These are phyloP conservation scores for Spiraea crenata DNA, from an alignment of 331 rosid genomes.

Conservation along the genomic window DNA sequence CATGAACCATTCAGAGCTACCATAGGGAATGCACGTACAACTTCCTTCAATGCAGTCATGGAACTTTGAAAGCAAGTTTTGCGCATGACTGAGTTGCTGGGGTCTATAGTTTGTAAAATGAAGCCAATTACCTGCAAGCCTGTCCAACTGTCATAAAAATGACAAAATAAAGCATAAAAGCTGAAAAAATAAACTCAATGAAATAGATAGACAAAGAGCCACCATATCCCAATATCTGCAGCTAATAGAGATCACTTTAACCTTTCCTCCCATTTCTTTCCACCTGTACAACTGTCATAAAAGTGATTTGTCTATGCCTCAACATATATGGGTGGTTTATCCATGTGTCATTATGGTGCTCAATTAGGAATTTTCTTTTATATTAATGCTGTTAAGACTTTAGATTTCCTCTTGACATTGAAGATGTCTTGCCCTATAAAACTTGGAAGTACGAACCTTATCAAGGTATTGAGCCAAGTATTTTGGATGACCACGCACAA, in stretches of 20 bases:
- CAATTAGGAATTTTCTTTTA: background rate
- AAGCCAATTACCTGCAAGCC: slow-evolving; percentile 81
- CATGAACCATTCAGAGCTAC: slow-evolving; percentile 83
- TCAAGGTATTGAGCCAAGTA: slow-evolving; percentile 79
- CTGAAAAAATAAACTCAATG: background rate
- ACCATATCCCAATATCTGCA: background rate
- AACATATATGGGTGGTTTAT: background rate
- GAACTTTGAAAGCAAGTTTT: slow-evolving; percentile 85
- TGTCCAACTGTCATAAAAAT: slow-evolving; percentile 49
- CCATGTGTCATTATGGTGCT: background rate
- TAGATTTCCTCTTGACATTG: background rate
- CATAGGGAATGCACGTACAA: slow-evolving; percentile 84
- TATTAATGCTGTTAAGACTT: background rate
- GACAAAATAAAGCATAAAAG: slow-evolving; percentile 6
- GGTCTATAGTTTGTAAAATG: slow-evolving; percentile 89
- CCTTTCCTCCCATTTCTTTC: slow-evolving; percentile 12
- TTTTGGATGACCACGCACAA: slow-evolving; percentile 82
- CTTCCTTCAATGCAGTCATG: slow-evolving; percentile 82
- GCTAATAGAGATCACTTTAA: slow-evolving; percentile 3
- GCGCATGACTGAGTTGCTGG: slow-evolving; percentile 94
- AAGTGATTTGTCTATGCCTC: background rate
- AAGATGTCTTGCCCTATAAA: background rate
- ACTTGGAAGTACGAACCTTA: slow-evolving; percentile 61
- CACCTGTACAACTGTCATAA: background rate
- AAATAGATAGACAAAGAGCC: slow-evolving; percentile 4